Evolutionary conservation across 768 basidiomycete genomes (phyloP), one percentile per base, ranked within the genome.

Genomic region (Suillus sp.): DNA sequence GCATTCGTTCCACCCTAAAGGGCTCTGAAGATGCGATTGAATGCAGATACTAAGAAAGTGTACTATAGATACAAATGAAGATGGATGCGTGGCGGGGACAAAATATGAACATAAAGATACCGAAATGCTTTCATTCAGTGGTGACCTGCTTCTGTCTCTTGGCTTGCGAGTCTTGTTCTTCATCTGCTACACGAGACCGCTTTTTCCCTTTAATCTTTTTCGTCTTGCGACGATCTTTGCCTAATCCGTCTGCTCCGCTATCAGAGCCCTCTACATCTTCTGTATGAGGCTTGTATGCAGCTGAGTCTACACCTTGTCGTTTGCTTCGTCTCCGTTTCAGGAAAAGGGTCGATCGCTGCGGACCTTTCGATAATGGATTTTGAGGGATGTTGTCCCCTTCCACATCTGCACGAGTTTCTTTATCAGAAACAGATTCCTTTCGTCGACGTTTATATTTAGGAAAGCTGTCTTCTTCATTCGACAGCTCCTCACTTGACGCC

Each of bases 271-370:
- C 73, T 14, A 3, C 35, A 13, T 58, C 68, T 22, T 69, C 75
- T 2, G 71, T 70, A 4, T 67, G 70, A 3, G 80, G 81, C 54
- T 79, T 74, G 68, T 80, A 82, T 18, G 77, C 76, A 20, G 72
- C 65, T 9, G 69, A 72, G 63, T 81, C 80, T 30, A 51, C 62
- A 42, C 69, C 68, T n/a, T 80, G 72, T 35, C 76, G 71, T 65
- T 69, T 76, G 62, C 70, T 66, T 11, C 70, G 65, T 27, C 71
- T 66, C 55, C 66, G 25, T 20, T 47, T 59, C 14, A 59, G 35
- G 40, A 35, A 50, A 22, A 22, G 35, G 60, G 40, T 35, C 68
- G 14, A 56, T 37, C 13, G 34, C 47, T 18, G 50, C 40, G 32
- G 34, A 57, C 40, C 35, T 40, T 30, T 45, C 38, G 35, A 38